Evolutionary conservation across 441 rosid genomes (phyloP).

Genomic region (Euphorbia celastroides): DNA sequence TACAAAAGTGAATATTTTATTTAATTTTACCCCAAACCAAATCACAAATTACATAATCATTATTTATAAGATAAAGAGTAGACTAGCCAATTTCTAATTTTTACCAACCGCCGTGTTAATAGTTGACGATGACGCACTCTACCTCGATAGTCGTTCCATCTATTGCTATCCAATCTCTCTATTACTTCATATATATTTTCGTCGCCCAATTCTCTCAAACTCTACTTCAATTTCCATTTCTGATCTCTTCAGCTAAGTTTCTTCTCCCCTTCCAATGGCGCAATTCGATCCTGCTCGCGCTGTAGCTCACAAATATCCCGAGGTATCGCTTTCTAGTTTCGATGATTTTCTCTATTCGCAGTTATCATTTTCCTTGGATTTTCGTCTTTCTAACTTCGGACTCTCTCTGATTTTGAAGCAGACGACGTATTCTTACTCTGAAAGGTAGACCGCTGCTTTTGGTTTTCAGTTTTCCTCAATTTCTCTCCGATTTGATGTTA

Average conservation of each 20-base stretch:
- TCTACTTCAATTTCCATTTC: not conserved
- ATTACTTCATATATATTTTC: not conserved
- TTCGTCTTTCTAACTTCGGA: not conserved
- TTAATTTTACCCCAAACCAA: too few relatives aligned
- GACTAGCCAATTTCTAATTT: too few relatives aligned
- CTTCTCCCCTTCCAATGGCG: slow-evolving; percentile 30
- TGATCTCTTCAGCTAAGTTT: not conserved
- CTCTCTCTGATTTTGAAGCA: slow-evolving; percentile 13
- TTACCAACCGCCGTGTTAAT: not conserved
- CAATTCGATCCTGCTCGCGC: slow-evolving; percentile 39
- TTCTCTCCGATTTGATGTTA: not conserved
- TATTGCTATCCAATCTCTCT: not conserved
- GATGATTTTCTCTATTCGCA: not conserved
- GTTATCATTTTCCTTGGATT: not conserved
- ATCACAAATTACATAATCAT: too few relatives aligned
- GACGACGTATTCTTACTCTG: slow-evolving; percentile 43
- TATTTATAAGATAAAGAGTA: too few relatives aligned
- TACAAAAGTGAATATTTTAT: too few relatives aligned
- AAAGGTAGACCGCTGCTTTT: slow-evolving; percentile 33
- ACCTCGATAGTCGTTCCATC: not conserved
- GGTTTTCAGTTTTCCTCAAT: not conserved
- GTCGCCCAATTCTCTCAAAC: not conserved
- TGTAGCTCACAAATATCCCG: slow-evolving; percentile 54
- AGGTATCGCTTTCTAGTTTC: slow-evolving; percentile 30
- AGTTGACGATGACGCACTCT: not conserved